Evolutionary conservation across 495 filamentous ascomycete genomes (phyloP), one percentile per base, ranked within the genome.

Genomic region (Aspergillus incahuasiensis): DNA sequence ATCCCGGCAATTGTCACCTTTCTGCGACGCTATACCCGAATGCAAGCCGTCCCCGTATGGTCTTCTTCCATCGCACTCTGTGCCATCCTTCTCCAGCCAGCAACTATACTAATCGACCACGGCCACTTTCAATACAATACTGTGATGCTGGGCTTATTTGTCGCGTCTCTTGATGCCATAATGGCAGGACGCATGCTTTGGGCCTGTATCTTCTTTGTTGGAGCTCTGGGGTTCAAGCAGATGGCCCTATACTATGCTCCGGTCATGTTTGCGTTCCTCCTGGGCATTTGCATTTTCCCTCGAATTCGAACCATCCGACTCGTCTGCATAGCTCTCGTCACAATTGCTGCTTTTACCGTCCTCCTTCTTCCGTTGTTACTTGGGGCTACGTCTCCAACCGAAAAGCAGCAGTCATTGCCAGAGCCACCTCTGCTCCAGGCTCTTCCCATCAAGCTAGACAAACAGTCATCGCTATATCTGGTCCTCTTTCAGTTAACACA

Each of bases 91-190:
- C 86, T 98, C 80, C 95, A 98, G 63, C 94, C 94, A 6, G 86
- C 83, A 1, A 90, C 88, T 6, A 94, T 97, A 51, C 80, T 98
- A 12, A 88, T 97, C 62, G 94, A 98, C 62, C 92, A 97, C 64
- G 89, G 90, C n/a, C 94, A 98, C 71, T 98, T 98, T 69, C 94
- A 98, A 72, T 98, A 95, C 67, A 98, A 98, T 68, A 94, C 91
- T 0, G 91, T 97, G 48, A 98, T 98, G 94, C 83, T 97, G 5
- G 94, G 95, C 0, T 81, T 97, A 28, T 78, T 91, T 7, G 71
- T 92, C 30, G 91, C 91, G 0, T 90, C 86, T 62, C 83, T 95
- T 76, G 91, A 91, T 35, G 91, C 89, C 68, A 88, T 96, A 63
- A 68, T 95, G 39, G 90, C 91, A 2, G 89, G 88, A 4, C 83